Evolutionary conservation across 306 rosid genomes (phyloP), one percentile per base, ranked within the genome.

Genomic region (Crataegus laevigata): DNA sequence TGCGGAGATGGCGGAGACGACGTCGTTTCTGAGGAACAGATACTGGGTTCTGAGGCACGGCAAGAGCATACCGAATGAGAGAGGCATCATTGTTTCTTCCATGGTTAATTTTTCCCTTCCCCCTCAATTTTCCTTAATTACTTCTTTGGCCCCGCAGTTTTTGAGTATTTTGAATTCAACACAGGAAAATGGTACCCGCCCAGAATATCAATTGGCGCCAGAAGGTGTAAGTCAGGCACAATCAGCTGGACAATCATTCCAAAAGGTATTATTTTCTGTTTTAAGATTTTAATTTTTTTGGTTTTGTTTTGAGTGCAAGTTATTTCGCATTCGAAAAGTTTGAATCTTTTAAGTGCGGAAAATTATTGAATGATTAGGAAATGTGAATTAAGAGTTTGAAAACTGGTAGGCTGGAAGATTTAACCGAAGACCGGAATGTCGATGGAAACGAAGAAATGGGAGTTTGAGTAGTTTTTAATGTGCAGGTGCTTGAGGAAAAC

Each of bases 31-130:
- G 6, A 51, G 82, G 29, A 90, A 94, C 87, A 75, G 81, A 57
- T 91, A 87, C 83, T 90, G 97, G 98, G 51, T 91, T 69, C 55
- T 94, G 85, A 85, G 97, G 84, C 98, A 90, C 73, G 97, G 98
- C 75, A 90, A 85, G 85, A 91, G 97, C 91, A 87, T 94, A 80
- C 97, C 98, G 8, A 90, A 94, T 57, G 91, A 90, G 79, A 87
- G 72, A 73, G 93, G 96, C 84, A 80, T 94, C 58, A 82, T 94
- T 34, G 97, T 94, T 76, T 90, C 97, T 30, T 91, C 96, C 62
- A 60, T 87, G 86, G 97, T 94, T 59, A 42, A 36, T 68, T 40
- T 73, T 69, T 24, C 4, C 17, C 3, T 7, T 21, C 14, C 14
- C 13, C 26, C 22, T 42, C 2, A 10, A 21, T 71, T 67, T 75